Evolutionary conservation across 371 early-diverging fungal species (phyloP).

Genomic region (Basidiobolus meristosporus): DNA sequence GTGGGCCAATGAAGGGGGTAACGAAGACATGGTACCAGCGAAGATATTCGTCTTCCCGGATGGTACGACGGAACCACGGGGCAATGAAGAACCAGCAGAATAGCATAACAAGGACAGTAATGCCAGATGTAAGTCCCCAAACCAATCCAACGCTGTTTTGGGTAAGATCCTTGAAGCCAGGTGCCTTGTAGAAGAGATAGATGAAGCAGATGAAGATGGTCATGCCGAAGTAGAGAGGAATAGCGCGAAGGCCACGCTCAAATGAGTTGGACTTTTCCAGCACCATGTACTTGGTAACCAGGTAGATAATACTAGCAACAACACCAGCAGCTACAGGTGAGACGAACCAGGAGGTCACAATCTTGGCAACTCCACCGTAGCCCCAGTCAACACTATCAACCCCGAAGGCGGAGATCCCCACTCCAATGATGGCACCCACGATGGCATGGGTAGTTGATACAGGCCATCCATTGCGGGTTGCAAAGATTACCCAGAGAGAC

Average conservation of each 20-base stretch:
- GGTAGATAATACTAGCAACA: slow-evolving; percentile 37
- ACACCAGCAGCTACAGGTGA: slow-evolving; percentile 50
- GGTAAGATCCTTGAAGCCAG: slow-evolving; percentile 16
- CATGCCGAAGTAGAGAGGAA: slow-evolving; percentile 60
- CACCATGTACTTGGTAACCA: slow-evolving; percentile 34
- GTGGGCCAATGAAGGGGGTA: slow-evolving; percentile 21
- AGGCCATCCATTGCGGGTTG: slow-evolving; percentile 50
- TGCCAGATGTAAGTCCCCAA: slow-evolving; percentile 29
- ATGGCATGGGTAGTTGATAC: slow-evolving; percentile 42
- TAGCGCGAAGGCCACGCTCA: slow-evolving; percentile 43
- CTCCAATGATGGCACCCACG: slow-evolving; percentile 66
- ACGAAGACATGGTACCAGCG: slow-evolving; percentile 43
- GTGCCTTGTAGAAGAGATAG: slow-evolving; percentile 55
- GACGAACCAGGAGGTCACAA: slow-evolving; percentile 60
- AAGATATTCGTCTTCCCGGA: slow-evolving; percentile 37
- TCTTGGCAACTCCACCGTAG: slow-evolving; percentile 44
- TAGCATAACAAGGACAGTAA: slow-evolving; percentile 21
- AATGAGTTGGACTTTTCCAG: slow-evolving; percentile 40
- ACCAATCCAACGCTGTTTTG: slow-evolving; percentile 8
- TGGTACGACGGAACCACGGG: slow-evolving; percentile 40
- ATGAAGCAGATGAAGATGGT: slow-evolving; percentile 41
- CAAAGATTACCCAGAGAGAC: slow-evolving; percentile 55
- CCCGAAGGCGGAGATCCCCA: slow-evolving; percentile 57
- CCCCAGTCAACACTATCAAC: slow-evolving; percentile 38
- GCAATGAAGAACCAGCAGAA: slow-evolving; percentile 35